A percentile compares a stretch with the other conserved stretches of the same genome.
Evolutionary conservation across 164 flowering plant species (phyloP).

Genomic region (Berberis thunbergii): DNA sequence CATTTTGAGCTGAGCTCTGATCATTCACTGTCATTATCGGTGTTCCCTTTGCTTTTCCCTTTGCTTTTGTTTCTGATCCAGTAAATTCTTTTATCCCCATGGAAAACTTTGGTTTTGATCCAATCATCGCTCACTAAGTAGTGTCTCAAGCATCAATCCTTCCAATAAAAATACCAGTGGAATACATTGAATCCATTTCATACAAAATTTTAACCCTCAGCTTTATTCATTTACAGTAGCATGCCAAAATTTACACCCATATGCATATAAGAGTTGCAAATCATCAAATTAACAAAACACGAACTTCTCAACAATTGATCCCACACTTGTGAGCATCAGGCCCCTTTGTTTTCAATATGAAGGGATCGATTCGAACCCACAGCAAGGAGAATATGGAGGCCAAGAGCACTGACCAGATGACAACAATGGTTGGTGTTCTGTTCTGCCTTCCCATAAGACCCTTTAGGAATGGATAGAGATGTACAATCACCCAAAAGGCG

Average conservation of each 20-base stretch:
- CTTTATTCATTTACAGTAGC: too few relatives aligned
- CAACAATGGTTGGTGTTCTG: constrained; percentile 78
- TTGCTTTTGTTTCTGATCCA: too few relatives aligned
- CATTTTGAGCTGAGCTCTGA: too few relatives aligned
- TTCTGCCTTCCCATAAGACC: constrained; percentile 95
- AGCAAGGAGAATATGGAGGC: constrained; percentile 89
- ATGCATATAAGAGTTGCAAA: background rate
- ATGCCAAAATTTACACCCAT: background rate
- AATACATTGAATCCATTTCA: too few relatives aligned
- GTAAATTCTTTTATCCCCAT: too few relatives aligned
- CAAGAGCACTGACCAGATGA: constrained; percentile 78
- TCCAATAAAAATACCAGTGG: too few relatives aligned
- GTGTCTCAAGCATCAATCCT: too few relatives aligned
- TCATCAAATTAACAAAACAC: background rate
- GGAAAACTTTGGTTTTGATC: too few relatives aligned
- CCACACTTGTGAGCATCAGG: constrained; percentile 3
- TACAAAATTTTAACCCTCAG: too few relatives aligned
- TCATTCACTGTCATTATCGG: too few relatives aligned
- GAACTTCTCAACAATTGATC: constrained; percentile 1
- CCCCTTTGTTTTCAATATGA: constrained; percentile 8
- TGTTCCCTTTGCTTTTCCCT: too few relatives aligned
- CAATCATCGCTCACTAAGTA: too few relatives aligned
- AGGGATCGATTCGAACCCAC: constrained; percentile 86
- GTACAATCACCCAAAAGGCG: constrained; percentile 83
- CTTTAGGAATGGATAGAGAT: constrained; percentile 89